A percentile compares a stretch with the other conserved stretches of the same genome.
Evolutionary conservation across 148 eudicot genomes (phyloP).

Genomic region (Silene uniflora): DNA sequence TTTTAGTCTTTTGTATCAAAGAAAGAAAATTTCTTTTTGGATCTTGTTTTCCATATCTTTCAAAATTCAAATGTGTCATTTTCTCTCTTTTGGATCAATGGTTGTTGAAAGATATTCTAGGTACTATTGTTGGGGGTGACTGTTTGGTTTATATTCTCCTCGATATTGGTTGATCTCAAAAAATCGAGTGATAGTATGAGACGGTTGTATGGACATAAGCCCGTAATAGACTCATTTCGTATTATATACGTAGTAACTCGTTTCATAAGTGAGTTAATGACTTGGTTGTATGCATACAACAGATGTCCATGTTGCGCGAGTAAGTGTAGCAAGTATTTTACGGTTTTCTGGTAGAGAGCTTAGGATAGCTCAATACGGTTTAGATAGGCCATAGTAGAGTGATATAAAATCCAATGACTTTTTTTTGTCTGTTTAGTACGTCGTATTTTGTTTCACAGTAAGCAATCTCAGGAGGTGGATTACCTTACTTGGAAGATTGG

Average conservation of each 20-base stretch:
- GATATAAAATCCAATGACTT: background rate
- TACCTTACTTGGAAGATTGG: conserved; percentile 13
- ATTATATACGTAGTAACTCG: background rate
- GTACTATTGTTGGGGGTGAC: background rate
- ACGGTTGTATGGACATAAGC: too few species aligned
- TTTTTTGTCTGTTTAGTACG: background rate
- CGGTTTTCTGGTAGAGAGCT: background rate
- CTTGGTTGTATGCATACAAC: background rate
- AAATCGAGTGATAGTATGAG: too few species aligned
- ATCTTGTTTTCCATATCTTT: too few species aligned
- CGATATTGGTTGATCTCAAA: background rate
- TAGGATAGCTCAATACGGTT: background rate
- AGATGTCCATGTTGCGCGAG: background rate
- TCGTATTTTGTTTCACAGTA: conserved; percentile 8
- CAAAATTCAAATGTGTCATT: background rate
- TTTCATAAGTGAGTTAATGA: background rate
- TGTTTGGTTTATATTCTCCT: background rate
- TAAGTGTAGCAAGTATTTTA: too few species aligned
- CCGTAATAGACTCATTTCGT: too few species aligned
- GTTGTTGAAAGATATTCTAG: background rate
- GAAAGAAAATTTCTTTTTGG: background rate
- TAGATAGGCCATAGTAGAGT: background rate
- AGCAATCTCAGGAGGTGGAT: conserved; percentile 11
- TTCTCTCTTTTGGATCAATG: background rate
- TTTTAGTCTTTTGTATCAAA: background rate